Base-by-base conservation (phyloP, 768 basidiomycete species). In the Udeniomyces megalosporus region DNA sequence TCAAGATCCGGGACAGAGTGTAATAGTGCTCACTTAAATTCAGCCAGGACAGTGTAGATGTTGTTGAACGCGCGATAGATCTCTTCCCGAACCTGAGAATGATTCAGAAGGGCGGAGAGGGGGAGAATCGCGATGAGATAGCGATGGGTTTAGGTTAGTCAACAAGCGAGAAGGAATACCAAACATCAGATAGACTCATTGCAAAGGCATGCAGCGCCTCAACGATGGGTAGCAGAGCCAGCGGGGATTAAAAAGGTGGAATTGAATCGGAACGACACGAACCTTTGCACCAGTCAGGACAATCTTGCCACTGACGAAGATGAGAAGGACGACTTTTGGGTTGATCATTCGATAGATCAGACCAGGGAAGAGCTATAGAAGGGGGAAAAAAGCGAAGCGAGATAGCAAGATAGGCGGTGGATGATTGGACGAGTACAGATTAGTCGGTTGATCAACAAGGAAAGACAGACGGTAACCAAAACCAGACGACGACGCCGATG, bases 341-440 rank as follows among this genome's bases (percentile, higher is more conserved):
- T 96, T 95, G 76, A 96, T 86, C 95, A 97, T 97, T 69, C 93
- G 87, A 71, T 99, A 97, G 73, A 99, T 97, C 49, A 99, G 80
- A 70, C 95, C 93, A 58, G 95, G 93, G 84, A 99, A 97, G 60
- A 97, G 77, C 93, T 97, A 67, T 11, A 42, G 12, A 52, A 22
- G 34, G 7, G 17, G 11, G 1, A 32, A 32, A 32, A 6, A 26
- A 31, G 15, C 3, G 15, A 45, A 58, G 5, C 55, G 28, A 62
- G 10, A 55, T 35, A n/a, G 42, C 22, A 22, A 17, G 53, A 35
- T 6, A 20, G 4, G 6, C 34, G 6, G 5, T n/a, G n/a, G n/a
- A n/a, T n/a, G n/a, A n/a, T n/a, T n/a, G n/a, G n/a, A n/a, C n/a
- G n/a, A n/a, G n/a, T n/a, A n/a, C n/a, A n/a, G n/a, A n/a, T n/a